phyloP scores from a whole-genome alignment of 2,329 filamentous ascomycete species.

The Aspergillus oerlinghausenensis region DNA sequence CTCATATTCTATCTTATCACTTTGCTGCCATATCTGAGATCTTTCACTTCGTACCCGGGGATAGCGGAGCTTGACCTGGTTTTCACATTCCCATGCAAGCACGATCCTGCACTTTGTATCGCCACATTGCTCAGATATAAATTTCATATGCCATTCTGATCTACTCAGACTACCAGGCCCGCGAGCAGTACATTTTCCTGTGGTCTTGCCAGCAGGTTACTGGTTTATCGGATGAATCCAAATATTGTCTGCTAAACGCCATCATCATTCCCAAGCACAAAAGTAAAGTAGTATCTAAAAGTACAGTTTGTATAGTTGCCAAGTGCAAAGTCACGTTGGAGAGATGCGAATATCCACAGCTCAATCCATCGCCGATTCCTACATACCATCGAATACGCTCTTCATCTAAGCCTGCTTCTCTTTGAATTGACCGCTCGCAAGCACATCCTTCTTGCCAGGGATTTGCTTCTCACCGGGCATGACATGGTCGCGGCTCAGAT shows the following conservation, averaged over 20 bases:
- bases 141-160: constrained; percentile 7
- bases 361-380: neutral
- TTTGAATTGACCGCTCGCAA: constrained; percentile 22
- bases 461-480: constrained; percentile 28
- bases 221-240: neutral
- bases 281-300: constrained; percentile 16
- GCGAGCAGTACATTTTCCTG: neutral
- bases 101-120: constrained; percentile 9
- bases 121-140: constrained; percentile 11
- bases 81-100: neutral
- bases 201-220: neutral
- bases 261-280: constrained; percentile 11
- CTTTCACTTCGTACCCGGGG: neutral
- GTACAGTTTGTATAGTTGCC: constrained; percentile 17
- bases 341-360: constrained; percentile 14
- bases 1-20: neutral
- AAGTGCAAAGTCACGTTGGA: constrained; percentile 12
- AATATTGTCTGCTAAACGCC: constrained; percentile 14
- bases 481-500: constrained; percentile 31
- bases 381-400: neutral
- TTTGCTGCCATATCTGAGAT: neutral
- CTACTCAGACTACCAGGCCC: neutral
- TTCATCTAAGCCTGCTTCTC: constrained; percentile 18
- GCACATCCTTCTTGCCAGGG: constrained; percentile 14
- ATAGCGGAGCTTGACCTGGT: neutral